Base-by-base conservation (phyloP, 2,329 filamentous ascomycete genomes). In the Fonsecaea pugnacius region DNA sequence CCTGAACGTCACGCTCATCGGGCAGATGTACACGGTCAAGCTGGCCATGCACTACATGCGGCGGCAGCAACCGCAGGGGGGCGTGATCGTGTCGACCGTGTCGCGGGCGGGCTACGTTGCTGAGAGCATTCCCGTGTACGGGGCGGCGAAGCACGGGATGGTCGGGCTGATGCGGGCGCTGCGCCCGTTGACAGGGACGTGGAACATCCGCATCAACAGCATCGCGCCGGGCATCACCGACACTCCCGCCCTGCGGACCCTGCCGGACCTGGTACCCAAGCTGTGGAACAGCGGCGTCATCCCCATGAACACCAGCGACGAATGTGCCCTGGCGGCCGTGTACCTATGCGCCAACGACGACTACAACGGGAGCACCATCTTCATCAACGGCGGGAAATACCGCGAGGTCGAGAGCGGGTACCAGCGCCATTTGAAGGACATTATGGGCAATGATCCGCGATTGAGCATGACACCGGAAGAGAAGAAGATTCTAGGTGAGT, bases 201-300 rank as follows among this genome's bases (percentile, higher is more conserved):
- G 43, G 43, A 55, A 55, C 18, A 55, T 55, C 8, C 52, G 52
- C 9, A 38, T 55, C 52, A 55, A 55, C 33, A 55, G 52, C 32
- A 55, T 55, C 32, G 52, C 52, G 52, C 52, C 52, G 8, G 43
- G 43, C 1, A 48, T 48, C 21, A 48, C 43, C 8, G 43, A 48
- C 10, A 48, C 43, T 9, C 43, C 43, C 3, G 43, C 43, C 18
- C 43, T 48, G 43, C 43, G 43, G 12, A 48, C 43, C 18, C 43
- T 48, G 8, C 43, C 43, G 18, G 43, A 48, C 21, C 43, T 48
- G 3, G 43, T 48, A 3, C 43, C 43, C 18, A 48, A 48, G 43
- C 43, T 48, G 8, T 48, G 43, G 43, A 24, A 9, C 18, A 48
- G 43, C 43, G 43, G 43, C 18, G 38, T 43, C 5, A 27, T 48